phyloP scores from a whole-genome alignment of 2,329 filamentous ascomycete species.

The Curvularia spicifera region DNA sequence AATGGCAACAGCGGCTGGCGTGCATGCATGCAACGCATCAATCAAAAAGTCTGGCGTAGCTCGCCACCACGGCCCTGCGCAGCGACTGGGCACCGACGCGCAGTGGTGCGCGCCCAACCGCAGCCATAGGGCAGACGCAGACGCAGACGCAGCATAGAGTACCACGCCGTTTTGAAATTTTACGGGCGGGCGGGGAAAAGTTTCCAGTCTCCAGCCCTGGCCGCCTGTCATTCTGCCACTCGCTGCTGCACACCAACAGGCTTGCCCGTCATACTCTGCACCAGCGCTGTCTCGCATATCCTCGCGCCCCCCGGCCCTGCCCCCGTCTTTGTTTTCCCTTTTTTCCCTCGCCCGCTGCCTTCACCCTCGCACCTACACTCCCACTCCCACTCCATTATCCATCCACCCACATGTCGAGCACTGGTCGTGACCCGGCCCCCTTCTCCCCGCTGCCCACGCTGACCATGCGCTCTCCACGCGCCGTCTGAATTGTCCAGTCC shows the following conservation, averaged over 20 bases:
- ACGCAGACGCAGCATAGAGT: constrained; percentile 19
- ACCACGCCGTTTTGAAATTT: constrained; percentile 35
- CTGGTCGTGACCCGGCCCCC: constrained; percentile 24
- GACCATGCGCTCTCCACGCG: constrained; percentile 24
- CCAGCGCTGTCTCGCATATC: constrained; percentile 18
- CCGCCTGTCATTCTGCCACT: constrained; percentile 12
- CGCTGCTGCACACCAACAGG: constrained; percentile 17
- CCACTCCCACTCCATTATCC: background rate
- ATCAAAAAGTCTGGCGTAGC: background rate
- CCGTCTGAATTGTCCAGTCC: constrained; percentile 22
- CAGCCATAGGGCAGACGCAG: constrained; percentile 20
- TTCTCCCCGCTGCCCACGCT: constrained; percentile 7
- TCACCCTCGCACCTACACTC: constrained; percentile 6
- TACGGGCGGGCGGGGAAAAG: constrained; percentile 28
- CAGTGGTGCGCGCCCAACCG: constrained; percentile 33
- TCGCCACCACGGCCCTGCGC: background rate
- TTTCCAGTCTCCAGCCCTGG: constrained; percentile 22
- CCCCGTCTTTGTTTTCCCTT: constrained; percentile 8
- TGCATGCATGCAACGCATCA: constrained; percentile 12
- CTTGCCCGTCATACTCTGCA: constrained; percentile 22
- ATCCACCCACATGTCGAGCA: background rate
- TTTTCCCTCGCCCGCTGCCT: background rate
- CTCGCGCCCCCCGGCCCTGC: constrained; percentile 10
- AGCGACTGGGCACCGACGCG: constrained; percentile 17
- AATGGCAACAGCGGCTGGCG: constrained; percentile 7